These are phyloP conservation scores for Sphagnum contortum DNA, from an alignment of 225 moss, liverwort and hornwort genomes.

Conservation along the genomic window DNA sequence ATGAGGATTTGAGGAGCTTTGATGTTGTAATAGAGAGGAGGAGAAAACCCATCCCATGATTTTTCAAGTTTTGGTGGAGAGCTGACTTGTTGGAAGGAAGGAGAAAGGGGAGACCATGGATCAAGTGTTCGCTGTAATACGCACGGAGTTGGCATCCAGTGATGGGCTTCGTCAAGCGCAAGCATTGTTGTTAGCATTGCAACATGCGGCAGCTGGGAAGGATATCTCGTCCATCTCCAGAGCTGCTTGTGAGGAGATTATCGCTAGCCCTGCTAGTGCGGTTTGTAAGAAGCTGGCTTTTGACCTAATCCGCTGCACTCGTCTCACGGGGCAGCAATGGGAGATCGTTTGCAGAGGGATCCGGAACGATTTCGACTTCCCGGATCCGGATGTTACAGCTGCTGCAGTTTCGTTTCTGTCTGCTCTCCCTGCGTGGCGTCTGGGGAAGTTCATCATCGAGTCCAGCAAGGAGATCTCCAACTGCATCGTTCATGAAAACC, in stretches of 20 bases:
- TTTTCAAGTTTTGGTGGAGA: too few species aligned
- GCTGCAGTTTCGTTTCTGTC: constrained; percentile 90
- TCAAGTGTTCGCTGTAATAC: constrained; percentile 66
- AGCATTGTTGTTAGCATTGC: constrained; percentile 74
- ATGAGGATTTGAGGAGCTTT: too few species aligned
- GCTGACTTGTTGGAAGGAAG: too few species aligned
- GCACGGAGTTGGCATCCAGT: constrained; percentile 72
- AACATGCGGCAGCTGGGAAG: constrained; percentile 79
- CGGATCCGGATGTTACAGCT: constrained; percentile 87
- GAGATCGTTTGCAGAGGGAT: constrained; percentile 93
- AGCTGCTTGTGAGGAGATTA: constrained; percentile 92
- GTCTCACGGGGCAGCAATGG: constrained; percentile 88
- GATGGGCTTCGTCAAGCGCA: constrained; percentile 92
- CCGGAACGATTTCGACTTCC: constrained; percentile 84
- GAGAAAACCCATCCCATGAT: too few species aligned
- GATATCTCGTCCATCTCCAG: constrained; percentile 80
- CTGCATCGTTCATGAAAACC: constrained; percentile 68
- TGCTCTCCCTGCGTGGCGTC: constrained; percentile 86
- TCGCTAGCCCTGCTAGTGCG: constrained; percentile 93
- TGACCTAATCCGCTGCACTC: constrained; percentile 71
- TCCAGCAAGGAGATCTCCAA: constrained; percentile 76
- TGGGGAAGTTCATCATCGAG: constrained; percentile 76
- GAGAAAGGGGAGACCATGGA: constrained; percentile 35
- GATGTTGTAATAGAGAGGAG: too few species aligned
- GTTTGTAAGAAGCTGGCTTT: constrained; percentile 98